phyloP scores from a whole-genome alignment of 495 filamentous ascomycete genomes.

The Hamigera avellanea region DNA sequence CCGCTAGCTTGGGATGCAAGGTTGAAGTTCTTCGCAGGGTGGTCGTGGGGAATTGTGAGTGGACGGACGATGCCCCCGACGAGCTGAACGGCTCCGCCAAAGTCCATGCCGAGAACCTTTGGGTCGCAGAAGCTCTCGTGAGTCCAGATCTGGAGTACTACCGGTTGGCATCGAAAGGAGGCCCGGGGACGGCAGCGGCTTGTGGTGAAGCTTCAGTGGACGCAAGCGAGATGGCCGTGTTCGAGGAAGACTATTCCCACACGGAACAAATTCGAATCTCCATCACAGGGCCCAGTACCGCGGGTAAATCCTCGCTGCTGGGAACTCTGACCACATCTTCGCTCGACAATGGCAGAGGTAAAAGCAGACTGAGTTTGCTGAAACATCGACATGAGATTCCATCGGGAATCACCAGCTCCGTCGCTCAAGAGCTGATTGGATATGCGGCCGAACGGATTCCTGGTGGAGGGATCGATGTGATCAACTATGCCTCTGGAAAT shows the following conservation, averaged over 20 bases:
- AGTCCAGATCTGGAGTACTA: slow-evolving; percentile 47
- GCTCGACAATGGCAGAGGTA: slow-evolving; percentile 85
- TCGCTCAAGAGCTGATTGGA: slow-evolving; percentile 85
- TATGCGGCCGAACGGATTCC: slow-evolving; percentile 37
- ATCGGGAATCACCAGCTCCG: slow-evolving; percentile 84
- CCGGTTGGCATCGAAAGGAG: slow-evolving; percentile 7
- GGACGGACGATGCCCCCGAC: slow-evolving; percentile 28
- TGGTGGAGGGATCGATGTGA: slow-evolving; percentile 37
- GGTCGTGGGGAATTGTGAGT: slow-evolving; percentile 78
- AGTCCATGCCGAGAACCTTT: slow-evolving; percentile 47
- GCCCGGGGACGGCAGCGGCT: slow-evolving; percentile 2
- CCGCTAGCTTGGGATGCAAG: slow-evolving; percentile 76
- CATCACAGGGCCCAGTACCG: slow-evolving; percentile 80
- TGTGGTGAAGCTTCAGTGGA: neutral
- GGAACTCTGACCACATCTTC: slow-evolving; percentile 80
- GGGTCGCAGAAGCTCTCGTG: slow-evolving; percentile 80
- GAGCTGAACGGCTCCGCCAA: slow-evolving; percentile 13
- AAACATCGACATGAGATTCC: slow-evolving; percentile 92
- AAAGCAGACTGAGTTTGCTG: slow-evolving; percentile 72
- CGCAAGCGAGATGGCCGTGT: neutral
- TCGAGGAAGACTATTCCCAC: slow-evolving; percentile 19
- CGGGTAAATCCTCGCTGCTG: slow-evolving; percentile 84
- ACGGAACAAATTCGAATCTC: slow-evolving; percentile 83
- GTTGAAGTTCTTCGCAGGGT: slow-evolving; percentile 78
- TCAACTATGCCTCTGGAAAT: slow-evolving; percentile 81